A percentile compares a stretch with the other conserved stretches of the same genome.
Evolutionary conservation across 495 filamentous ascomycete species (phyloP).

Genomic region (Platismatia glauca): DNA sequence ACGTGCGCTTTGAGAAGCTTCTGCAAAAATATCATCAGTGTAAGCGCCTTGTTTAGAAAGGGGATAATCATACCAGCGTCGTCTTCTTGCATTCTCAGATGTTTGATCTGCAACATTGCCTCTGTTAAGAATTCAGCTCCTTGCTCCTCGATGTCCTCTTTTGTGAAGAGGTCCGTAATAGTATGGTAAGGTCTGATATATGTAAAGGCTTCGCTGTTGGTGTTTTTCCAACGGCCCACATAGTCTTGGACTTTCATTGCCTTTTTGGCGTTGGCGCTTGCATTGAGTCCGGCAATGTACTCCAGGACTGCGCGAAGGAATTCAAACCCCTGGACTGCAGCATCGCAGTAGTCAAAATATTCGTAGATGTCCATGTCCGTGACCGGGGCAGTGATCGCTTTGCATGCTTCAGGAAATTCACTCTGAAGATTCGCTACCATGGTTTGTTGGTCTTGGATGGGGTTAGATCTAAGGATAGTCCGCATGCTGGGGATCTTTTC

Average conservation of each 20-base stretch:
- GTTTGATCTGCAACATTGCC: conserved; percentile 4
- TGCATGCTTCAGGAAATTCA: conserved; percentile 29
- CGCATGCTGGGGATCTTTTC: conserved; percentile 24
- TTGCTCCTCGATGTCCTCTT: conserved; percentile 19
- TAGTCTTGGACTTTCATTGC: conserved; percentile 2
- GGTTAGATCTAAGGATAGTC: conserved; percentile 24
- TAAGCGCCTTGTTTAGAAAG: neutral
- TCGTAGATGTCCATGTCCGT: conserved; percentile 31
- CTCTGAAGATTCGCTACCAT: conserved; percentile 23
- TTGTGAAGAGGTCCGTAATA: conserved; percentile 21
- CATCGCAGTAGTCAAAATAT: conserved; percentile 47
- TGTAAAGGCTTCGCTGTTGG: conserved; percentile 10
- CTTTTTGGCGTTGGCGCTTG: conserved; percentile 4
- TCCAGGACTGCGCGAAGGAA: conserved; percentile 34
- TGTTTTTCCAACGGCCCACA: neutral
- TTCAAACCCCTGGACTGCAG: conserved; percentile 34
- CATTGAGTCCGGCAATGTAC: conserved; percentile 17
- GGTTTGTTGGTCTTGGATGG: conserved; percentile 25
- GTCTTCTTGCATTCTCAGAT: neutral
- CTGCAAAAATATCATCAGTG: neutral
- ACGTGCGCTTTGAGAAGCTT: neutral
- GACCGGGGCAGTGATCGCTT: conserved; percentile 27
- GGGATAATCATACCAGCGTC: neutral
- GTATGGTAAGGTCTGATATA: conserved; percentile 5
- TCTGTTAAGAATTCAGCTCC: conserved; percentile 23